A percentile compares a stretch with the other conserved stretches of the same genome.
Evolutionary conservation across 148 eudicot species (phyloP).

Genomic region (Linanthus parryae): DNA sequence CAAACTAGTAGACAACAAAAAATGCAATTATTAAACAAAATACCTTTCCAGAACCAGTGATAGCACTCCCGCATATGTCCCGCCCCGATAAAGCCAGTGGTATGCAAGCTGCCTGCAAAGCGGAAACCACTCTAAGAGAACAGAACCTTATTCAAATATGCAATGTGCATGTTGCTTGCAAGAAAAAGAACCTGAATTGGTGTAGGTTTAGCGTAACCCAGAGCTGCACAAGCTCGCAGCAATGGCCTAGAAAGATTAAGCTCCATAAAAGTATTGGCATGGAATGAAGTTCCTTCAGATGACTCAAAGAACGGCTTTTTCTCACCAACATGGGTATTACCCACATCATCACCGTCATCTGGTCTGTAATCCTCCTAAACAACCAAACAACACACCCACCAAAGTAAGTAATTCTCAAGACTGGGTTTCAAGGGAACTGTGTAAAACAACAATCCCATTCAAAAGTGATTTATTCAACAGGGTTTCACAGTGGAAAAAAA

Average conservation of each 20-base stretch:
- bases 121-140: constrained; percentile 1
- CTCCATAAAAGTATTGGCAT: constrained; percentile 71
- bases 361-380: constrained; percentile 44
- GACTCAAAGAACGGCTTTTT: constrained; percentile 54
- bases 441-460: too few species aligned
- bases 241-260: constrained; percentile 82
- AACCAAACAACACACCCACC: neutral
- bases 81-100: constrained; percentile 85
- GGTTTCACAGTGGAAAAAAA: too few species aligned
- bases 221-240: constrained; percentile 80
- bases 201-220: constrained; percentile 84
- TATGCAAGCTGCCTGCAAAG: constrained; percentile 81
- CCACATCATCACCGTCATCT: constrained; percentile 62
- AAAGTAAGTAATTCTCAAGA: too few species aligned
- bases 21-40: too few species aligned
- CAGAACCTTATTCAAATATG: too few species aligned
- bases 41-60: constrained; percentile 99
- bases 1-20: too few species aligned
- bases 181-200: constrained; percentile 79
- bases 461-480: too few species aligned
- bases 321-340: constrained; percentile 23
- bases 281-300: constrained; percentile 65
- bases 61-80: constrained; percentile 93
- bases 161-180: neutral
- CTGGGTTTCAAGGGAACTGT: too few species aligned